phyloP scores from a whole-genome alignment of 2,329 filamentous ascomycete genomes.

The Coniosporium tulheliwenetii region DNA sequence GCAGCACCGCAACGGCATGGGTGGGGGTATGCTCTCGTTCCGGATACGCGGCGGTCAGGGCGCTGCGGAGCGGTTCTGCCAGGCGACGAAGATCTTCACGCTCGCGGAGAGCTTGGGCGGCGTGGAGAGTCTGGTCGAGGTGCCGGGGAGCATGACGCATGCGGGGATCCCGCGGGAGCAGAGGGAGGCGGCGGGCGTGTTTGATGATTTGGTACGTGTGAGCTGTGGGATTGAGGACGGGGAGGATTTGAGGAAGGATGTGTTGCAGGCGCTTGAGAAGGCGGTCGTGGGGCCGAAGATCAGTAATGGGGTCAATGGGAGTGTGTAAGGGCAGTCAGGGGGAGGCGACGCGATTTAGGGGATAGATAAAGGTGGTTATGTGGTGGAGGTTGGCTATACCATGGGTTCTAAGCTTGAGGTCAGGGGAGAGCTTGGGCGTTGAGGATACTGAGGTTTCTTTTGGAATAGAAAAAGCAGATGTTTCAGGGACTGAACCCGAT shows the following conservation, averaged over 20 bases:
- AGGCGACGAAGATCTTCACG: constrained; percentile 76
- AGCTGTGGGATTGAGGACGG: constrained; percentile 91
- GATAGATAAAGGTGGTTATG: too few relatives aligned
- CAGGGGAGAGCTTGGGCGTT: too few relatives aligned
- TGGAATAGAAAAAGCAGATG: too few relatives aligned
- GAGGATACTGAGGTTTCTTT: too few relatives aligned
- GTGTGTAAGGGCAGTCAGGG: too few relatives aligned
- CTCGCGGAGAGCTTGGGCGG: constrained; percentile 86
- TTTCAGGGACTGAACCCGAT: too few relatives aligned
- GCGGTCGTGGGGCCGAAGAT: constrained; percentile 43
- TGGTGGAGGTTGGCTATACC: too few relatives aligned
- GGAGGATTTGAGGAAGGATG: constrained; percentile 68
- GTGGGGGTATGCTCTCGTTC: constrained; percentile 96
- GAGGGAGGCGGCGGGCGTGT: constrained; percentile 84
- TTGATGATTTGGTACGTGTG: constrained; percentile 81
- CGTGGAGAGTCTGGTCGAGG: constrained; percentile 80
- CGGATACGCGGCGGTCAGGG: constrained; percentile 73
- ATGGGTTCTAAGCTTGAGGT: too few relatives aligned
- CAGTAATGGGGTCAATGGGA: constrained; percentile 18
- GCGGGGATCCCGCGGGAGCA: constrained; percentile 83
- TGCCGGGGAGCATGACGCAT: constrained; percentile 94
- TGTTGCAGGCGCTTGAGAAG: constrained; percentile 66
- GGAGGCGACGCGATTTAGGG: too few relatives aligned
- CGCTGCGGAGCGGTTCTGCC: constrained; percentile 86
- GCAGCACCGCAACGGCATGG: constrained; percentile 89